Base-by-base conservation (phyloP, 2,329 filamentous ascomycete genomes). In the Trichocomaceae sp. region DNA sequence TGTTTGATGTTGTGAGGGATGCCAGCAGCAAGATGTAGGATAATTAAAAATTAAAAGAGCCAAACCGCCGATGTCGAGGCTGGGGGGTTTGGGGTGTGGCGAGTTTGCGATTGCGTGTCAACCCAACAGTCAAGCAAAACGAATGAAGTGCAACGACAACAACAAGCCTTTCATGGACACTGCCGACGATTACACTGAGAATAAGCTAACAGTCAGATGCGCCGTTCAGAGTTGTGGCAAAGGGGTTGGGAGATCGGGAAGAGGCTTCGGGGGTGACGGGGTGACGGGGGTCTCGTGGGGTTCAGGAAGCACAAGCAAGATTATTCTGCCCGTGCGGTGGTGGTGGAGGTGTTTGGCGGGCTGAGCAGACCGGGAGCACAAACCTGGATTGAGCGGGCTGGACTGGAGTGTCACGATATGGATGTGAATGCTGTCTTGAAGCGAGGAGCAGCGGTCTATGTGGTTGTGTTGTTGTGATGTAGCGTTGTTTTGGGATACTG, bases 1-100 rank as follows among this genome's bases (percentile, higher is more conserved):
- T 81, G 82, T 76, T 73, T 56, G 54, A 49, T 68, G 67, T 55
- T 55, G 62, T 49, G 58, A 58, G 61, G 53, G 59, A 58, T 47
- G 61, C 45, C 50, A 49, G 63, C 59, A 62, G 60, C 60, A 52
- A 55, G 46, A 59, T 56, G 52, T 61, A 54, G 57, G 59, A 41
- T 52, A 63, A 58, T 47, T 61, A 62, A 65, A 63, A 64, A 63
- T 58, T 62, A 56, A 61, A 55, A 62, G 61, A 63, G 65, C 62
- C 63, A 63, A 65, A 66, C 61, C 63, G 66, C 65, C 58, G 58
- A 59, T 64, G 61, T 64, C 62, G 66, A 65, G 61, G 63, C 69
- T 63, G 62, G 52, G 52, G 47, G 37, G 45, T 26, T 26, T 26
- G 29, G 26, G 26, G 35, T 26, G 44, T 54, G 44, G 39, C 23